Conservation (phyloP, 1,284 basidiomycete species). For the Puccinia hordei region DNA sequence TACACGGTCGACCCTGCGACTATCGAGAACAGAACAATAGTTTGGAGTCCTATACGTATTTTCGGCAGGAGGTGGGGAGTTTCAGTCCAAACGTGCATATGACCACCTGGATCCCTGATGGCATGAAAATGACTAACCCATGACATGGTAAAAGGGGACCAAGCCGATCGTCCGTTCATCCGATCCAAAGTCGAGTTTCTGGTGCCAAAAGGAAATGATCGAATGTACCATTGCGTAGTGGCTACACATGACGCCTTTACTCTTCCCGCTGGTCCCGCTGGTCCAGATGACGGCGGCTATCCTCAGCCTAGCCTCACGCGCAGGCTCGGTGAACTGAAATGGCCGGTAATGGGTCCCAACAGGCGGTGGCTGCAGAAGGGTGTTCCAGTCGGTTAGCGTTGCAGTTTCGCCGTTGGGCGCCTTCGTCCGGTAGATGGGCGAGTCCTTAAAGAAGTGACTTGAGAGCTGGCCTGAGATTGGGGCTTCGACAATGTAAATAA, state of each 20-base stretch:
- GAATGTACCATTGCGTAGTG: conserved; percentile 58
- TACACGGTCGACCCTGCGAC: conserved; percentile 58
- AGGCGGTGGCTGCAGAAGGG: background rate
- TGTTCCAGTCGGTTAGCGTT: conserved; percentile 51
- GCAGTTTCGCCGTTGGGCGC: conserved; percentile 45
- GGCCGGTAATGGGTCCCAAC: background rate
- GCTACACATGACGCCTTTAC: conserved; percentile 59
- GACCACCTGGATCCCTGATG: background rate
- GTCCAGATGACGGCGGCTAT: conserved; percentile 59
- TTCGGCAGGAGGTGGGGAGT: background rate
- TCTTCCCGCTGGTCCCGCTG: conserved; percentile 60
- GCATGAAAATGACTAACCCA: conserved; percentile 47
- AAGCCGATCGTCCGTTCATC: conserved; percentile 57
- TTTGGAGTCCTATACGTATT: background rate
- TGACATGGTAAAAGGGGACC: conserved; percentile 60
- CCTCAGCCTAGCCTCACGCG: conserved; percentile 53
- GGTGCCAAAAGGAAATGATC: conserved; percentile 57
- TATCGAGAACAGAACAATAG: conserved; percentile 13
- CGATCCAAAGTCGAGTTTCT: conserved; percentile 53
- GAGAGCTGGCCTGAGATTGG: background rate
- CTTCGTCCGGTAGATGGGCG: conserved; percentile 52
- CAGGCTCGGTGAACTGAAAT: conserved; percentile 50
- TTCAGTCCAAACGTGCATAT: conserved; percentile 36
- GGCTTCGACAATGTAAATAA: conserved; percentile 6
- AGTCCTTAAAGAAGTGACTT: conserved; percentile 51